Conservation (phyloP, 805 yeast species). For the Candida andamanensis region DNA sequence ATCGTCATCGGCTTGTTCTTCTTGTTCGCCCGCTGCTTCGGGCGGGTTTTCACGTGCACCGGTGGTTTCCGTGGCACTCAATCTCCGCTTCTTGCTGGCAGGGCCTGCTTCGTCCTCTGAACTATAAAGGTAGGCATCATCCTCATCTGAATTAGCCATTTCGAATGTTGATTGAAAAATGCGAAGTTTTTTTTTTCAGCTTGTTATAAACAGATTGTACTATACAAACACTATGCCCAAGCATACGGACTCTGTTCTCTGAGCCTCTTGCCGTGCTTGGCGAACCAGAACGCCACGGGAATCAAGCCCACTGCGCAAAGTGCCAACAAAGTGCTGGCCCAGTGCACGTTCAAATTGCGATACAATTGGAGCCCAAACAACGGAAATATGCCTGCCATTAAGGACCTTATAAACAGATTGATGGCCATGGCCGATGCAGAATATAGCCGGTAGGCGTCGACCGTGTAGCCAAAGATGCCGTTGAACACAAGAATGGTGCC, state of each 20-base stretch:
- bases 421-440: constrained; percentile 55
- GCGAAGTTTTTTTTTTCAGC: constrained; percentile 2
- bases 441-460: constrained; percentile 43
- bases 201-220: background rate
- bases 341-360: constrained; percentile 40
- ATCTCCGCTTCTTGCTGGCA: constrained; percentile 16
- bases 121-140: constrained; percentile 66
- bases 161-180: constrained; percentile 1
- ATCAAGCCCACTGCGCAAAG: constrained; percentile 45
- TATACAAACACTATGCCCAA: constrained; percentile 13
- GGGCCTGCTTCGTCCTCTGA: constrained; percentile 39
- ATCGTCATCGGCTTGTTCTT: constrained; percentile 38
- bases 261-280: constrained; percentile 40
- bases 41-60: constrained; percentile 11
- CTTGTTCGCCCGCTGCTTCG: constrained; percentile 28
- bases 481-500: constrained; percentile 48
- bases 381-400: constrained; percentile 57
- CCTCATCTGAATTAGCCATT: constrained; percentile 36
- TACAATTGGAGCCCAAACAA: constrained; percentile 60
- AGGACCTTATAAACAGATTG: constrained; percentile 42
- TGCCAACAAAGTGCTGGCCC: constrained; percentile 54
- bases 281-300: constrained; percentile 53
- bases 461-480: constrained; percentile 45
- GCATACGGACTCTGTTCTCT: constrained; percentile 22
- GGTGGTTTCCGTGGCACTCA: constrained; percentile 13